Percentiles rank a stretch among this genome's conserved stretches.
Evolutionary conservation across 495 filamentous ascomycete genomes (phyloP).

Genomic region (Aspergillus incahuasiensis): DNA sequence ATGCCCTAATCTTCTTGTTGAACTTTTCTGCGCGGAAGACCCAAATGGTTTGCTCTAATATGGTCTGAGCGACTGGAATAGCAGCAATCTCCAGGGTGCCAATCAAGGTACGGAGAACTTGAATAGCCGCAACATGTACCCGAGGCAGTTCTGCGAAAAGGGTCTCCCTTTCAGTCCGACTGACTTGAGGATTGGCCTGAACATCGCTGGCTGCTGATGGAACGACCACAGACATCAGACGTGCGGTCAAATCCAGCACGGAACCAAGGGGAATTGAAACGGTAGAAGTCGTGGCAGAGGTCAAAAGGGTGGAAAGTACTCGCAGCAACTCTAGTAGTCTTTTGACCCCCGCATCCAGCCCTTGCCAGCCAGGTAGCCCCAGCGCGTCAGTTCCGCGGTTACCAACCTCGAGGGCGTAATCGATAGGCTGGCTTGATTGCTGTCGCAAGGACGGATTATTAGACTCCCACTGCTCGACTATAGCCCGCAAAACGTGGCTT

Average conservation of each 20-base stretch:
- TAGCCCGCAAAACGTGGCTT: constrained; percentile 68
- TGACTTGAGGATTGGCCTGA: constrained; percentile 60
- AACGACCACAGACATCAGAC: constrained; percentile 62
- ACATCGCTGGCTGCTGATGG: constrained; percentile 43
- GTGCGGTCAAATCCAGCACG: constrained; percentile 59
- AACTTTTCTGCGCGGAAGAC: constrained; percentile 60
- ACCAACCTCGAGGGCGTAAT: constrained; percentile 36
- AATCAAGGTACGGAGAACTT: constrained; percentile 50
- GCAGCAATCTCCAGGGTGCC: constrained; percentile 49
- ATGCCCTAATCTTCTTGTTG: constrained; percentile 51
- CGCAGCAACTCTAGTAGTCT: constrained; percentile 58
- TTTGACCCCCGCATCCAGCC: constrained; percentile 65
- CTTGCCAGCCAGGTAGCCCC: constrained; percentile 63
- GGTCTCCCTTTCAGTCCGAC: constrained; percentile 71
- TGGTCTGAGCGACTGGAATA: constrained; percentile 50
- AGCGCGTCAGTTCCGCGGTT: constrained; percentile 36
- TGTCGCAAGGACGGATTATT: constrained; percentile 29
- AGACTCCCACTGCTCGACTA: constrained; percentile 75
- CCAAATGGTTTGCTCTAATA: constrained; percentile 64
- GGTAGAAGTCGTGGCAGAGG: constrained; percentile 51
- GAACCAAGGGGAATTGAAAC: constrained; percentile 60
- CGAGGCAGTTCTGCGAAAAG: constrained; percentile 66
- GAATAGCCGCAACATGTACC: constrained; percentile 65
- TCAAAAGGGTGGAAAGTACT: constrained; percentile 52
- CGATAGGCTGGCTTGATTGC: constrained; percentile 19